Conservation (phyloP, 2,329 filamentous ascomycete species). For the Fusarium chlamydosporum region DNA sequence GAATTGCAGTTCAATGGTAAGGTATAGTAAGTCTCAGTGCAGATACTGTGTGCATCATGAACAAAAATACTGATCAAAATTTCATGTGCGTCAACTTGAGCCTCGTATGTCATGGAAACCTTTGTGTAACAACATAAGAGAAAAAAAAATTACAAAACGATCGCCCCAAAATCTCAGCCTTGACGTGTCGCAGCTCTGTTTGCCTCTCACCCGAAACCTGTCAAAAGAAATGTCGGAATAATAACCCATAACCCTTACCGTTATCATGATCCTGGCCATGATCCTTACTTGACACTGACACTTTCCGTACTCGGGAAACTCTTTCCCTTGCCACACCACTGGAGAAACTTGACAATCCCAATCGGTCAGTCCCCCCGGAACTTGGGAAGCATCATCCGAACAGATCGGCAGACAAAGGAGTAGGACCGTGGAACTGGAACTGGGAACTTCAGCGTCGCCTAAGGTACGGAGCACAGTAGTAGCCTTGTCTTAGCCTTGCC, state of each 20-base stretch:
- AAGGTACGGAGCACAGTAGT: not conserved
- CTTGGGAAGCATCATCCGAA: conserved; percentile 44
- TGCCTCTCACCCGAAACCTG: conserved; percentile 34
- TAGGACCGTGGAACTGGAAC: conserved; percentile 43
- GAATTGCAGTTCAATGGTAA: not conserved
- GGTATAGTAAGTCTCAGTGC: not conserved
- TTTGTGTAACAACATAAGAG: too few species aligned
- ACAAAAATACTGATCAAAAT: conserved; percentile 12
- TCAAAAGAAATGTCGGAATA: conserved; percentile 40
- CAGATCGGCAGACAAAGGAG: conserved; percentile 44
- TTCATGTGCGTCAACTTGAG: conserved; percentile 11
- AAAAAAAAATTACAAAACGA: conserved; percentile 10
- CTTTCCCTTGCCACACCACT: conserved; percentile 37
- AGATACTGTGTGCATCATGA: conserved; percentile 7
- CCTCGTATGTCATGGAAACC: conserved; percentile 20
- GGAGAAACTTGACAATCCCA: conserved; percentile 26
- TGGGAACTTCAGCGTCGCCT: conserved; percentile 2
- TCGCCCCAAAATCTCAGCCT: conserved; percentile 20
- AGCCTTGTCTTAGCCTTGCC: too few species aligned
- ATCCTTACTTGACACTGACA: conserved; percentile 4
- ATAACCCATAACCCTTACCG: conserved; percentile 17
- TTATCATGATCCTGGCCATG: conserved; percentile 8
- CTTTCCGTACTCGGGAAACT: conserved; percentile 35
- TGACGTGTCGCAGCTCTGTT: conserved; percentile 34
- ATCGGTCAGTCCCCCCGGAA: conserved; percentile 36